Conservation (phyloP, 257 asterid species). For the Echium plantagineum region DNA sequence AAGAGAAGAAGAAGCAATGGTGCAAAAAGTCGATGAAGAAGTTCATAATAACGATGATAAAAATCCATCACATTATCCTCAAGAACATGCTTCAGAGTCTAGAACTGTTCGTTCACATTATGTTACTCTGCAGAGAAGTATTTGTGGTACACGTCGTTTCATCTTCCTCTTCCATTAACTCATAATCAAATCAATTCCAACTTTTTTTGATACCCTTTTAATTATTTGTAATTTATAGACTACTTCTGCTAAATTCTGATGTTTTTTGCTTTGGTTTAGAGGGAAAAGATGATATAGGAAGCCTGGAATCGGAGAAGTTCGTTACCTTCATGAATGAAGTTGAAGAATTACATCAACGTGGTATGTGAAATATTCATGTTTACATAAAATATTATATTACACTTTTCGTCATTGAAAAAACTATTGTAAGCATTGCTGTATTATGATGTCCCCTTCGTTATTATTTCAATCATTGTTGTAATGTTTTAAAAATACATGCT, state of each 20-base stretch:
- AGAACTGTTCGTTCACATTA: slow-evolving; percentile 6
- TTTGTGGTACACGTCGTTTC: neutral
- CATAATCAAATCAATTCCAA: no score
- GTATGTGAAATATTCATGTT: no score
- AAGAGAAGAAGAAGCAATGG: no score
- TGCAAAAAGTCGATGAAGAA: no score
- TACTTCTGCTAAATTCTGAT: neutral
- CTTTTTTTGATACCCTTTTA: neutral
- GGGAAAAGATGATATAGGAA: slow-evolving; percentile 23
- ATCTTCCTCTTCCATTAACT: neutral
- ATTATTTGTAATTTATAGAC: neutral
- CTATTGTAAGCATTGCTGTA: no score
- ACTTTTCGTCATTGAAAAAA: no score
- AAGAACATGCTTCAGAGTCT: neutral
- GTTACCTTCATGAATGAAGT: slow-evolving; percentile 28
- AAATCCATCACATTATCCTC: no score
- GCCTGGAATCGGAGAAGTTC: slow-evolving; percentile 22
- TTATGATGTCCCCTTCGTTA: neutral
- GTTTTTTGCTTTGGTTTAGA: slow-evolving; percentile 9
- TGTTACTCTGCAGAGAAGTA: slow-evolving; percentile 1
- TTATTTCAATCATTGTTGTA: no score
- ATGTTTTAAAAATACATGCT: no score
- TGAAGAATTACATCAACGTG: slow-evolving; percentile 28
- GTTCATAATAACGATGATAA: no score
- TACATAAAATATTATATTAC: no score